These are phyloP conservation scores for Naganishia vishniacii DNA, from an alignment of 768 basidiomycete genomes.

Conservation along the genomic window DNA sequence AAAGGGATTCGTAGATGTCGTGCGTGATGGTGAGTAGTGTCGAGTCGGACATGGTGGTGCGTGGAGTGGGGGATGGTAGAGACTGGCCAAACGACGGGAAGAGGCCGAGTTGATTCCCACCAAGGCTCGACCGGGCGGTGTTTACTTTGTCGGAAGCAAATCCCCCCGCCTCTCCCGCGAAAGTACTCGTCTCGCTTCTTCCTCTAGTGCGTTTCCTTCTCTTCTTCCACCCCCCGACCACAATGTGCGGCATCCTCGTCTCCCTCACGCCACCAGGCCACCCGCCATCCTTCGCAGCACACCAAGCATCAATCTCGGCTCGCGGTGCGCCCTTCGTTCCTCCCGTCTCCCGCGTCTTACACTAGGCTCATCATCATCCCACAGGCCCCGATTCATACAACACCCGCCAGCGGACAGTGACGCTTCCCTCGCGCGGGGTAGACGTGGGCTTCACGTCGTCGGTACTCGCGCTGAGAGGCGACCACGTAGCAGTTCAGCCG, in stretches of 20 bases:
- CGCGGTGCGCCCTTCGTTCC: slow-evolving; percentile 14
- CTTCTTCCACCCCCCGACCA: not conserved
- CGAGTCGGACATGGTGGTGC: not conserved
- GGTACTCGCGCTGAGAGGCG: slow-evolving; percentile 43
- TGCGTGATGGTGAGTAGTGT: not conserved
- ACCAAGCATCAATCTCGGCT: not conserved
- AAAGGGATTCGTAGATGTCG: not conserved
- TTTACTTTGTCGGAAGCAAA: slow-evolving; percentile 6
- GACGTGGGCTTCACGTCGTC: slow-evolving; percentile 35
- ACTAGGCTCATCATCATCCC: not conserved
- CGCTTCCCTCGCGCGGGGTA: not conserved
- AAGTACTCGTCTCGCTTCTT: no score
- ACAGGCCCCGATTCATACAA: slow-evolving; percentile 8
- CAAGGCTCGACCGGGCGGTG: no score
- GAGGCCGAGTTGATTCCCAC: no score
- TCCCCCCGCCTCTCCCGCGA: not conserved
- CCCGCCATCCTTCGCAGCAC: not conserved
- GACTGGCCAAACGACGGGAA: no score
- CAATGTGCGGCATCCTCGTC: slow-evolving; percentile 24
- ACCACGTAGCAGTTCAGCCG: slow-evolving; percentile 36
- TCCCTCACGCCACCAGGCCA: not conserved
- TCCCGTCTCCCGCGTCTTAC: not conserved
- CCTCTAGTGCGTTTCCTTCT: no score
- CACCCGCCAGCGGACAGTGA: not conserved
- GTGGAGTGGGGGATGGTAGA: no score